Conservation (phyloP, 495 filamentous ascomycete species). For the Tuber brumale region DNA sequence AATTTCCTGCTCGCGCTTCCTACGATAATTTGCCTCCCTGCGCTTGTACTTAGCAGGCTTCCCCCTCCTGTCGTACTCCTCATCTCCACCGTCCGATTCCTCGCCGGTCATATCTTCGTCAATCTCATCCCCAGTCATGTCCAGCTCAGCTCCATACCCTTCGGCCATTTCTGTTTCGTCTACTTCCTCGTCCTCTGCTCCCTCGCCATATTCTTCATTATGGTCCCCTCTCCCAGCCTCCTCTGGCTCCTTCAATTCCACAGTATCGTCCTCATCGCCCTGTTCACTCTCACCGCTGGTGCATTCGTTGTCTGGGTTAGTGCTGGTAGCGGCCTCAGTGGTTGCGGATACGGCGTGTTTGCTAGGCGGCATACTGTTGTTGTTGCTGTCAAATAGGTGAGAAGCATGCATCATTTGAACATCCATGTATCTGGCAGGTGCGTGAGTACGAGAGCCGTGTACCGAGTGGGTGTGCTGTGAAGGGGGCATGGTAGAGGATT, state of each 20-base stretch:
- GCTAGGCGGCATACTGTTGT: slow-evolving; percentile 16
- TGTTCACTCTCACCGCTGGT: slow-evolving; percentile 15
- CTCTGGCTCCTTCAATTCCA: slow-evolving; percentile 13
- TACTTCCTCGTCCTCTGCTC: slow-evolving; percentile 38
- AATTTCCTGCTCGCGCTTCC: slow-evolving; percentile 39
- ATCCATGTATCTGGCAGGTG: slow-evolving; percentile 20
- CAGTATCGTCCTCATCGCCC: slow-evolving; percentile 22
- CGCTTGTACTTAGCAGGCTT: slow-evolving; percentile 10
- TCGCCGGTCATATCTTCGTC: slow-evolving; percentile 36
- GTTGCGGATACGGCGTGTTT: slow-evolving; percentile 15
- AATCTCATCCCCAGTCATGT: slow-evolving; percentile 29
- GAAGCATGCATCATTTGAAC: slow-evolving; percentile 33
- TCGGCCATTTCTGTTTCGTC: slow-evolving; percentile 33
- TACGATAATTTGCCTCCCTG: slow-evolving; percentile 2
- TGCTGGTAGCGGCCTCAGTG: slow-evolving; percentile 14
- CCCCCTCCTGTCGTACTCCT: slow-evolving; percentile 42
- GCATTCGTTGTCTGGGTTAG: slow-evolving; percentile 7
- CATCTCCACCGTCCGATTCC: slow-evolving; percentile 34
- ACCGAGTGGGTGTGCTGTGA: slow-evolving; percentile 6
- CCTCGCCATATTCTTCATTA: slow-evolving; percentile 43
- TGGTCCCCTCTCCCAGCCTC: slow-evolving; percentile 7
- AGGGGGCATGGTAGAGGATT: neutral
- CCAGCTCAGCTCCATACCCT: slow-evolving; percentile 26
- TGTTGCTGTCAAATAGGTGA: slow-evolving; percentile 24
- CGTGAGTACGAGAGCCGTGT: neutral